Evolutionary conservation across 2,329 filamentous ascomycete species (phyloP), one percentile per base, ranked within the genome.

Genomic region (Pleoardoris graminearum): DNA sequence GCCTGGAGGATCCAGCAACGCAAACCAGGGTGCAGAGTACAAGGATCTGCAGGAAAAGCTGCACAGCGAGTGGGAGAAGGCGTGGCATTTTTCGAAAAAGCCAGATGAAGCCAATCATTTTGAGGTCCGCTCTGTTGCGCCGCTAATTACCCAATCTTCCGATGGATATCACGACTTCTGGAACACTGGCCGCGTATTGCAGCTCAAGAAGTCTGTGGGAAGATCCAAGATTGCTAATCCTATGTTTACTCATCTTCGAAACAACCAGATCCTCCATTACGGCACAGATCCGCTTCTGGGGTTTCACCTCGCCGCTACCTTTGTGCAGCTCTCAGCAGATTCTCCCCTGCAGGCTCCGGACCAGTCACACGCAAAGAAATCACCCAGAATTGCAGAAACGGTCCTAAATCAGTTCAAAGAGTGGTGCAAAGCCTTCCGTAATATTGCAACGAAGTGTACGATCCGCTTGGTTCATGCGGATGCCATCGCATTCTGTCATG

Each of bases 261-360:
- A 59, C 32, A 37, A 65, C n/a, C 68, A 71, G 1, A 55, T 70
- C 2, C 67, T 85, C 23, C 77, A 81, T 52, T 79, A 80, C 60
- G 74, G 71, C 4, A 76, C 75, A 3, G 74, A 85, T 52, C 83
- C 84, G 0, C 55, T 84, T 0, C 60, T 79, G 5, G 79, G 82
- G 1, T 87, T 82, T 51, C 83, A 86, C 65, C 73, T 86, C n/a
- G 80, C 81, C 1, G 42, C 53, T 3, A 44, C 37, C 7, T 58
- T 48, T 35, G 51, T 50, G 3, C 48, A 16, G 11, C 43, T 59
- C 14, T 39, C 46, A 10, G 39, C 36, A 7, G 35, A 41, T 6
- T 46, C 35, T 33, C 41, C 35, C 11, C 19, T 50, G 30, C 3
- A 27, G 16, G 21, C 14, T 7, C 4, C 11, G 3, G 22, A 51